Evolutionary conservation across 495 filamentous ascomycete species (phyloP), one percentile per base, ranked within the genome.

Genomic region (Sporormia fimetaria): DNA sequence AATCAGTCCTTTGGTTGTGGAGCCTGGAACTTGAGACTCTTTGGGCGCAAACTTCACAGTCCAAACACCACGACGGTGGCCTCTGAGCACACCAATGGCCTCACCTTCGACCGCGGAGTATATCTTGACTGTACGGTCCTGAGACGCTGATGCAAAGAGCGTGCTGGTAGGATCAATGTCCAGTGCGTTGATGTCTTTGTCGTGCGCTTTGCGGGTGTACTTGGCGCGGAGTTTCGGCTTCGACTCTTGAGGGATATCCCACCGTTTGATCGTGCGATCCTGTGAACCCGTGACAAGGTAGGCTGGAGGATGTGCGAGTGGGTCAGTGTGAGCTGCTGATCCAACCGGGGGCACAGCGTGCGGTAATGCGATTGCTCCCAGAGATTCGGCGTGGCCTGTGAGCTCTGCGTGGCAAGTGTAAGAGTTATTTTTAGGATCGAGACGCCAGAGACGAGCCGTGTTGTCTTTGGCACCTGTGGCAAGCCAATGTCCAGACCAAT

Each of bases 121-220:
- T 34, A 99, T 94, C 65, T 96, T 96, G 44, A 94, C 85, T 0
- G 85, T 92, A 37, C 82, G 80, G 60, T 99, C 90, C 60, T 96
- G 90, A 8, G 88, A 95, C 24, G 90, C 90, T 0, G 87, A 94
- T 9, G 92, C 90, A 59, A 96, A 94, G 1, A 93, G 60, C 0
- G 52, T 49, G 10, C 71, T 71, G 10, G 68, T 67, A 17, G 76
- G 71, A 49, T 80, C 81, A 23, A 87, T 68, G 40, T 90, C 84
- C 12, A 99, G 67, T 3, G 90, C 85, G 50, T 99, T 99, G 65
- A 99, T 99, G 49, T 99, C 90, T 52, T 96, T 99, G 42, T 99
- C 90, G 59, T 99, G 90, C 2, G 90, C 92, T 62, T 94, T 83
- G 23, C 87, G 73, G 4, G 88, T 94, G 51, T 84, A 92, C 11